Evolutionary conservation across 306 rosid species (phyloP), one percentile per base, ranked within the genome.

Genomic region (Vachellia collinsii): DNA sequence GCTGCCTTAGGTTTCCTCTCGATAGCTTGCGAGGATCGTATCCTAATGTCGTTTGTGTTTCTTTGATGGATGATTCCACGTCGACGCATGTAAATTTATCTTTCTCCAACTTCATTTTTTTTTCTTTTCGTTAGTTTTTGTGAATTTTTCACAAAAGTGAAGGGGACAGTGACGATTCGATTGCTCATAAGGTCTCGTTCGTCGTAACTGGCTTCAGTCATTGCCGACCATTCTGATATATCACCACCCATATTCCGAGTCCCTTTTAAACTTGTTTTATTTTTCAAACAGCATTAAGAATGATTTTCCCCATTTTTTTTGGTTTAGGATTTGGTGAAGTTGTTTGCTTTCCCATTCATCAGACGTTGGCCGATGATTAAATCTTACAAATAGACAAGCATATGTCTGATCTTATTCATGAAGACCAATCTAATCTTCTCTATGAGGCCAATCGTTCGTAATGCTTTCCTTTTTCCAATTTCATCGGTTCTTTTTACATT

Each of bases 191-290:
- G 94, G 92, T 93, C 97, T 94, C 95, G 97, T 94, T 94, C 95
- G 99, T 90, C 99, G 97, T 93, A 94, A 93, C 74, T 81, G 97
- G 91, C 94, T 79, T 8, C 4, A 3, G 91, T 91, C 97, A 94
- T 89, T 94, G 97, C 96, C 97, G 95, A 93, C 97, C 93, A 93
- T 86, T 43, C 95, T 91, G 92, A 23, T 90, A 94, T 92, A 91
- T 94, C 97, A 92, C 95, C 93, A 91, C 94, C 97, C 97, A 93
- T 90, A 90, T 84, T 86, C 97, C 14, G 95, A 91, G 97, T 86
- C 93, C 89, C 84, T 70, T 11, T 10, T 3, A 19, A 3, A 1
- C n/a, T 20, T 1, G 38, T 1, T 4, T 42, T 16, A 2, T 22
- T 64, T 64, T 29, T 12, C 19, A 29, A 25, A 4, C 5, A 11